These are phyloP conservation scores for Penicillium sumatraense DNA, from an alignment of 2,329 filamentous ascomycete species.

Conservation along the genomic window DNA sequence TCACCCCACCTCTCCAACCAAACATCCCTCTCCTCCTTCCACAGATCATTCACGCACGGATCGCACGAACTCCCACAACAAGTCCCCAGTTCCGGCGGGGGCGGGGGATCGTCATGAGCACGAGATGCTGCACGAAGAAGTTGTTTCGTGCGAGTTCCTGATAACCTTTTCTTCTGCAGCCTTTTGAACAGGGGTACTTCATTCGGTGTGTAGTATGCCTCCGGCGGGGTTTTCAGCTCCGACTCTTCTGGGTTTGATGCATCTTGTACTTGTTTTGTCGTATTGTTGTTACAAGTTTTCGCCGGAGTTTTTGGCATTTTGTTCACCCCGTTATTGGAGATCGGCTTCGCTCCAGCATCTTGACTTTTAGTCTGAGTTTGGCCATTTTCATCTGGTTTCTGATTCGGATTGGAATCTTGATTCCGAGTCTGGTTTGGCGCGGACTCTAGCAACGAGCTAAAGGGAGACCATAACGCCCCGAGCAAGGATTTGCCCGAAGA, in stretches of 20 bases:
- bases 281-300: not conserved
- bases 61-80: conserved; percentile 45
- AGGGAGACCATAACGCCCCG: conserved; percentile 13
- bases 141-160: conserved; percentile 38
- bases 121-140: conserved; percentile 37
- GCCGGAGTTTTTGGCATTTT: not conserved
- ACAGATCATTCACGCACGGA: conserved; percentile 41
- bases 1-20: conserved; percentile 42
- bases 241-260: not conserved
- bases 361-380: not conserved
- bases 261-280: not conserved
- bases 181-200: conserved; percentile 33
- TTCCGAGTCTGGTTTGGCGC: not conserved
- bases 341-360: not conserved
- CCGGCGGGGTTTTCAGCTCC: not conserved
- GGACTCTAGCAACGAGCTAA: conserved; percentile 12
- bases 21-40: conserved; percentile 37
- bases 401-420: not conserved
- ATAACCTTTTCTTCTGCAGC: conserved; percentile 33
- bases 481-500: conserved; percentile 2
- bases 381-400: not conserved
- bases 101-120: conserved; percentile 36
- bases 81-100: conserved; percentile 35
- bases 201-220: conserved; percentile 29
- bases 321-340: not conserved